Evolutionary conservation across 306 rosid genomes (phyloP), one percentile per base, ranked within the genome.

Genomic region (Lathyrus sativus): DNA sequence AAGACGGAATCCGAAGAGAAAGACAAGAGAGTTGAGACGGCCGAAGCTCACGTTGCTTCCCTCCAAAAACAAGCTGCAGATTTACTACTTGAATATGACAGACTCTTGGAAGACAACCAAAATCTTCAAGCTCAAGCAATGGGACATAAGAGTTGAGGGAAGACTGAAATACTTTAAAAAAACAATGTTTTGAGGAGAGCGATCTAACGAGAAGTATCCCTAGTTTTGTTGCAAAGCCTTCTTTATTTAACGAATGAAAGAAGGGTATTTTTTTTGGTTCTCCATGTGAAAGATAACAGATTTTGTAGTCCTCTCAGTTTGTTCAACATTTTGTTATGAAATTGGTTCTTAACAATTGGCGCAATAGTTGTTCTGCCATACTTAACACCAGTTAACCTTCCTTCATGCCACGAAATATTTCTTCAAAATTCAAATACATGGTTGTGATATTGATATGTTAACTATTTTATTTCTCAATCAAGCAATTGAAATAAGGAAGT

Each of bases 101-200:
- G 89, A 24, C 86, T 90, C 43, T 83, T 90, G 49, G 92, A 88
- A 88, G 95, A 88, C 68, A 90, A 88, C 84, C 97, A 90, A 74
- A 86, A 83, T 65, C 95, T 88, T 72, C 95, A 88, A 78, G 76
- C 79, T 86, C 92, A 84, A 77, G 51, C 79, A 35, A 17, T 43
- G 26, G 80, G 87, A 56, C 75, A 22, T 11, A 84, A 67, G 70
- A 74, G 62, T 57, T 87, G 78, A 84, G 70, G 48, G 51, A 74
- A 61, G 19, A 6, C 18, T 35, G 64, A 80, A 72, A 43, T 68
- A 71, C 6, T 42, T 13, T 38, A 2, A 10, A 45, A 15, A 18
- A 56, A 66, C 78, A 15, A 9, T 45, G 58, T 67, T 63, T 74
- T 54, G 31, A 53, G 63, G 54, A 72, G 38, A 54, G 63, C 33